These are phyloP conservation scores for Cnidoscolus chayamansa DNA, from an alignment of 441 rosid genomes.

Conservation along the genomic window DNA sequence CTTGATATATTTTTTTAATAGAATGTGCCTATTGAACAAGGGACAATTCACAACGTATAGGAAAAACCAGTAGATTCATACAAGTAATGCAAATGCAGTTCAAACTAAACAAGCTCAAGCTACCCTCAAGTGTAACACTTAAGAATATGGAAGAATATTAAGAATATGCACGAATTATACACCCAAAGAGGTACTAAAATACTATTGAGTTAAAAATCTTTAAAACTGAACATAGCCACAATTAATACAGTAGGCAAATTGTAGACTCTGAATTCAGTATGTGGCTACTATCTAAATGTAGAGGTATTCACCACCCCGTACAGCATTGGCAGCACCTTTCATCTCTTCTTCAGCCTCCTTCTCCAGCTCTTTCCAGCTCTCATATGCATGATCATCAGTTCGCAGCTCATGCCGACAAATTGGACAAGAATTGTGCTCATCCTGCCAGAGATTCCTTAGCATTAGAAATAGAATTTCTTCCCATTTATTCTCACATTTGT, in stretches of 20 bases:
- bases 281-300: constrained; percentile 48
- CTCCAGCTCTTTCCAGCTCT: constrained; percentile 87
- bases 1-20: no score
- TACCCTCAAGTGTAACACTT: neutral
- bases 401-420: constrained; percentile 81
- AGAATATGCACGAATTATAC: neutral
- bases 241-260: constrained; percentile 12
- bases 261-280: constrained; percentile 2
- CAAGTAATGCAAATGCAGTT: neutral
- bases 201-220: neutral
- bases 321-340: constrained; percentile 85
- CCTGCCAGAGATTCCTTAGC: constrained; percentile 36
- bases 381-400: constrained; percentile 86
- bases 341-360: constrained; percentile 86
- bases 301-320: constrained; percentile 89
- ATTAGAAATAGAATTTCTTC: constrained; percentile 1
- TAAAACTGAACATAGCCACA: neutral
- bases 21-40: no score
- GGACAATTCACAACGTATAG: neutral
- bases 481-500: neutral
- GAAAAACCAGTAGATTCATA: neutral
- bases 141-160: neutral
- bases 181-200: constrained; percentile 2
- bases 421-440: constrained; percentile 93
- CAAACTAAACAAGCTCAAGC: neutral